phyloP scores from a whole-genome alignment of 176 grass and related monocot species.

The Puccinellia tenuiflora region DNA sequence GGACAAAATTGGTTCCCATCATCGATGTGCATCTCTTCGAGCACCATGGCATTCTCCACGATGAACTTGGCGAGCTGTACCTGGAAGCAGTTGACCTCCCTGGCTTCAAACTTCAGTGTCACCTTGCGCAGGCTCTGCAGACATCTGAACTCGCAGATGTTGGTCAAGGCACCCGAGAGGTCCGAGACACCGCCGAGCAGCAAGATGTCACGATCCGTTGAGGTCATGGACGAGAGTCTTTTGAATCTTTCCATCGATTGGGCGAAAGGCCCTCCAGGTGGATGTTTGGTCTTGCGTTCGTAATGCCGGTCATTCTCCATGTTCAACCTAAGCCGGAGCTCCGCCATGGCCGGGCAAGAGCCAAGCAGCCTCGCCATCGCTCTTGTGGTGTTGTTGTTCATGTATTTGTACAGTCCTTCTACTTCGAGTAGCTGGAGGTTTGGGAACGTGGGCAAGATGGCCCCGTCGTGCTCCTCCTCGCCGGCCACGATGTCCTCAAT shows the following conservation, averaged over 20 bases:
- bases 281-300: not conserved
- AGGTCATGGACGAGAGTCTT: too few species aligned
- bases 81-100: not conserved
- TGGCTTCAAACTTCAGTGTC: not conserved
- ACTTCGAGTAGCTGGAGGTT: not conserved
- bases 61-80: not conserved
- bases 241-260: not conserved
- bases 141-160: not conserved
- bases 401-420: not conserved
- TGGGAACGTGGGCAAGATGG: not conserved
- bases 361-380: not conserved
- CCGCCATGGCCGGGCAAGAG: not conserved
- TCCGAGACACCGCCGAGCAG: not conserved
- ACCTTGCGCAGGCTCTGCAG: not conserved
- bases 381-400: not conserved
- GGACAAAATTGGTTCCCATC: not conserved
- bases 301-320: too few species aligned
- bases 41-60: not conserved
- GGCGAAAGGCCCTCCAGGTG: not conserved
- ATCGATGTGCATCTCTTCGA: not conserved
- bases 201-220: too few species aligned
- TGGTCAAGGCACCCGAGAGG: not conserved
- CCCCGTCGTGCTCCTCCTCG: not conserved
- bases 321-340: not conserved
- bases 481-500: not conserved